Evolutionary conservation across 2,329 filamentous ascomycete species (phyloP).

Genomic region (Aspergillus felis): DNA sequence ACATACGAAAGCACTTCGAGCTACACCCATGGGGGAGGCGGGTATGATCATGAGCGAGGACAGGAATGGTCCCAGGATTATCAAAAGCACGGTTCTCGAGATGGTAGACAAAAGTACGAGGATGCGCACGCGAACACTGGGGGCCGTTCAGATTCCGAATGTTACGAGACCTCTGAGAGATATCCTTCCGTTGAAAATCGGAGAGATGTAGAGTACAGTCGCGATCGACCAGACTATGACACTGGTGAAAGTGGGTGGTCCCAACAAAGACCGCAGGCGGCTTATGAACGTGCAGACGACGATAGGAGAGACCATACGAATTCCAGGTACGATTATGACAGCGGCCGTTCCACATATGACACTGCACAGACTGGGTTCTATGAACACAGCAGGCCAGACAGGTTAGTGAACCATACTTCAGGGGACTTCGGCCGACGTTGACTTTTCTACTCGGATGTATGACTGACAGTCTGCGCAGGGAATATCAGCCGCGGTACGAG

Average conservation of each 20-base stretch:
- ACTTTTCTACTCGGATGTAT: constrained; percentile 4
- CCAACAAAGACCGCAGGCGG: background rate
- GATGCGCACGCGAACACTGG: background rate
- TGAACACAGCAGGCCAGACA: constrained; percentile 12
- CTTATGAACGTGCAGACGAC: background rate
- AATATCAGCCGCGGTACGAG: constrained; percentile 17
- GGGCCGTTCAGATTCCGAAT: background rate
- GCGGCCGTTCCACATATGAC: constrained; percentile 9
- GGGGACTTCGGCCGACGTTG: background rate
- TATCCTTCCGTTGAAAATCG: background rate
- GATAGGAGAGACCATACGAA: constrained; percentile 11
- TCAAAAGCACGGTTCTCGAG: background rate
- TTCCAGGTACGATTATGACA: constrained; percentile 16
- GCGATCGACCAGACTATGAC: background rate
- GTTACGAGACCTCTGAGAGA: background rate
- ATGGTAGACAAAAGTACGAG: background rate
- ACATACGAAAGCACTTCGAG: background rate
- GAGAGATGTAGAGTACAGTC: background rate
- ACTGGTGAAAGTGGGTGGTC: background rate
- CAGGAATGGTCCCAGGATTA: background rate
- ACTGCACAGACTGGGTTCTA: constrained; percentile 9
- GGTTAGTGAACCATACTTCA: constrained; percentile 16
- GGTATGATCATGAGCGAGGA: background rate
- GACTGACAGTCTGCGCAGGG: constrained; percentile 15
- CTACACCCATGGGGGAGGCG: background rate